Evolutionary conservation across 2,329 filamentous ascomycete species (phyloP).

Genomic region (Cyphellophora attinorum): DNA sequence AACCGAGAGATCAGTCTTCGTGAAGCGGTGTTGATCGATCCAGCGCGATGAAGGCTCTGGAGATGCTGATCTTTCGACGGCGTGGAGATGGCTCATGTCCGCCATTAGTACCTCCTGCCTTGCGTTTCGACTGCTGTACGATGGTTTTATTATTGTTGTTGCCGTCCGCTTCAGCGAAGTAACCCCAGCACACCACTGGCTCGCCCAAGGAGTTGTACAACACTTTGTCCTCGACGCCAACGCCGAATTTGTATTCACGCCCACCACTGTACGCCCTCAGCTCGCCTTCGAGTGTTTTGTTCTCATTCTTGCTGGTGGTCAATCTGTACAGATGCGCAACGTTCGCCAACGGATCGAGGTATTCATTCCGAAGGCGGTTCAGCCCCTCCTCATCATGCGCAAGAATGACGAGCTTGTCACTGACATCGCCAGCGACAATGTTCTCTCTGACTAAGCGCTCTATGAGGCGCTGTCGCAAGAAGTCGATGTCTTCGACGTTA

Average conservation of each 20-base stretch:
- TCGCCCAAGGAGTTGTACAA: slow-evolving; percentile 5
- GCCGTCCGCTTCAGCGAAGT: not conserved
- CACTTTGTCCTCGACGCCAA: slow-evolving; percentile 4
- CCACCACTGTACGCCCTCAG: slow-evolving; percentile 3
- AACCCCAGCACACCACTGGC: slow-evolving; percentile 6
- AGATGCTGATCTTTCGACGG: slow-evolving; percentile 14
- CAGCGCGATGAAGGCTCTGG: slow-evolving; percentile 9
- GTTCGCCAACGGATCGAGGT: slow-evolving; percentile 3
- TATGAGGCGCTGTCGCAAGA: slow-evolving; percentile 1
- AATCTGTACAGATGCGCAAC: slow-evolving; percentile 6
- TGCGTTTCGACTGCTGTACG: too few species aligned
- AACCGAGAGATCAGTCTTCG: too few species aligned
- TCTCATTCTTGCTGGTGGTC: not conserved
- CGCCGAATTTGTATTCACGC: slow-evolving; percentile 5
- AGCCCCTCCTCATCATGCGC: slow-evolving; percentile 2
- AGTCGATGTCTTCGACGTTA: slow-evolving; percentile 1
- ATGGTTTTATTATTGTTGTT: not conserved
- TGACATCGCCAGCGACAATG: not conserved
- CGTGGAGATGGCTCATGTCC: slow-evolving; percentile 2
- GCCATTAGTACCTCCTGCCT: not conserved
- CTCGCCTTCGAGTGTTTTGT: slow-evolving; percentile 2
- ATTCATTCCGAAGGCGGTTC: slow-evolving; percentile 3
- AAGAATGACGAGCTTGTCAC: slow-evolving; percentile 2
- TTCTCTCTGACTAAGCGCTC: slow-evolving; percentile 5
- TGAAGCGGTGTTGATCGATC: slow-evolving; percentile 4